Evolutionary conservation across 371 early-diverging fungal species (phyloP), one percentile per base, ranked within the genome.

Genomic region (Smittium mucronatum): DNA sequence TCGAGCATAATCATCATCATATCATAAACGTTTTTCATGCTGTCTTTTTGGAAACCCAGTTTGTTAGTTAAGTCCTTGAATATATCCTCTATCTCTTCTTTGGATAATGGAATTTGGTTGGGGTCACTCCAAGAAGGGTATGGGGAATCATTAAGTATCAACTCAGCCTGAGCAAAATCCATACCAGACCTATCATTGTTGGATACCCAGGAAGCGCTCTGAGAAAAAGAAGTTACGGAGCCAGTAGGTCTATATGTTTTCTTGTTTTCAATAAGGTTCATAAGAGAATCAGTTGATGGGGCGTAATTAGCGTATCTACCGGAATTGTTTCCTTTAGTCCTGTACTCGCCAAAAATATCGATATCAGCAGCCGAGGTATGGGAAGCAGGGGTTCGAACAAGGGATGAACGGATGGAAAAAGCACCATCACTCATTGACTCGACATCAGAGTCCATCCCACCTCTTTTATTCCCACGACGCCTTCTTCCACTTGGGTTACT

Each of bases 31-130:
- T 93, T 92, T 64, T 82, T 76, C 77, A 87, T 83, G 70, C 83
- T 89, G 74, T 91, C 91, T 36, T 78, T 78, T 76, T 93, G 94
- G 77, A 93, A 93, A 0, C 94, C 93, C 70, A 91, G 91, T 75
- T 83, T 85, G 57, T 77, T 74, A 1, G 79, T 79, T 67, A 90
- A 70, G 64, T 84, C 83, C 36, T 81, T 76, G 75, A 90, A 87
- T 30, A 86, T 83, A 58, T 83, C 84, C 64, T 82, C 83, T 57
- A 89, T 86, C 71, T 86, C 86, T 63, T 84, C 86, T 26, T 79
- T 79, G 32, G 87, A 83, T 32, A 86, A 71, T 15, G 89, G 88
- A n/a, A 87, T 79, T 71, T 83, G 82, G 69, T 83, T 81, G 35
- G 76, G 79, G 71, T 81, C 81, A 67, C 82, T 82, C 90, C 91